Percentiles rank a stretch among this genome's conserved stretches.
These are phyloP conservation scores for Populus hybrid DNA, from an alignment of 441 rosid species.

Conservation along the genomic window DNA sequence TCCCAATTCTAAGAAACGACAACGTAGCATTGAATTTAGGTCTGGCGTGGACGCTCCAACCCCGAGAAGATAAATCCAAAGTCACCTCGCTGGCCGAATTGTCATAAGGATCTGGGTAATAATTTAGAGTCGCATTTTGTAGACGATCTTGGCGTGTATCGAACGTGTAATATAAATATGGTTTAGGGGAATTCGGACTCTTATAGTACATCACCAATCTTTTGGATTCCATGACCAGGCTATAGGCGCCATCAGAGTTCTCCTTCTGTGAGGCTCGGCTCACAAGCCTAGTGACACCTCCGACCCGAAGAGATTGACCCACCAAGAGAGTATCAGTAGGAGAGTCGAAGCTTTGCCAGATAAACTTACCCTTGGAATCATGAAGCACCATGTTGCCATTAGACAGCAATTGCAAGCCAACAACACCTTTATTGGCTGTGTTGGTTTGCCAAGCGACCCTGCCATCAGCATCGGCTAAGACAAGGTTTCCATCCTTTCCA, in stretches of 20 bases:
- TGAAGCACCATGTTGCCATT: slow-evolving; percentile 42
- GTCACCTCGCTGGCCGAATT: background rate
- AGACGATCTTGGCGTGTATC: slow-evolving; percentile 1
- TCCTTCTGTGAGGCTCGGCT: too few relatives aligned
- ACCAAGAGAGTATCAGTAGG: too few relatives aligned
- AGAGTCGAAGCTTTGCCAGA: slow-evolving; percentile 13
- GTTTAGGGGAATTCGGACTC: slow-evolving; percentile 20
- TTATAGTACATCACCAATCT: slow-evolving; percentile 24
- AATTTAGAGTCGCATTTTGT: slow-evolving; percentile 6
- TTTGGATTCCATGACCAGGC: slow-evolving; percentile 14
- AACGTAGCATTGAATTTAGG: slow-evolving; percentile 32
- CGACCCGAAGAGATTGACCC: too few relatives aligned
- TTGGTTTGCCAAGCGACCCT: slow-evolving; percentile 35
- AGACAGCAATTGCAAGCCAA: slow-evolving; percentile 28
- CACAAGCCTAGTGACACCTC: too few relatives aligned
- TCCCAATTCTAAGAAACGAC: slow-evolving; percentile 25
- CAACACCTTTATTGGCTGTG: slow-evolving; percentile 34
- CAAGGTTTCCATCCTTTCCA: slow-evolving; percentile 36
- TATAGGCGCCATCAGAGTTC: too few relatives aligned
- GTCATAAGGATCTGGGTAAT: background rate
- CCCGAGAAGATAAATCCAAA: background rate
- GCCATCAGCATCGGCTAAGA: slow-evolving; percentile 44
- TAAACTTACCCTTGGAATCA: slow-evolving; percentile 25
- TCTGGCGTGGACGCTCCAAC: background rate
- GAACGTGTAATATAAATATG: slow-evolving; percentile 27